Conservation (phyloP, 495 filamentous ascomycete species). For the Chaetomium fimeti region DNA sequence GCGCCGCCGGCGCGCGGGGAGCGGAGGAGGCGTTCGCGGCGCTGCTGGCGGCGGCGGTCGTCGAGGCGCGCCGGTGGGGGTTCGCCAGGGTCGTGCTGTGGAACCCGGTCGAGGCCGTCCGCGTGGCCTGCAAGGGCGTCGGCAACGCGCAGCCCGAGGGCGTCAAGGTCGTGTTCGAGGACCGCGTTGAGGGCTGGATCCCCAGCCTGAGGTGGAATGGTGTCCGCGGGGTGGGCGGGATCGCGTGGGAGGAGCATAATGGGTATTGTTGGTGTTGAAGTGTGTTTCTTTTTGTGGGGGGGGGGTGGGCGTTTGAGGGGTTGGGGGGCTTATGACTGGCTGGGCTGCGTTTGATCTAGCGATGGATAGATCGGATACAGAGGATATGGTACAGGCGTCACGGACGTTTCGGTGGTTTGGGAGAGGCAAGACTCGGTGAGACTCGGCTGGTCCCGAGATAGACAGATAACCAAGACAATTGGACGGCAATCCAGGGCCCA, state of each 20-base stretch:
- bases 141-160: slow-evolving; percentile 42
- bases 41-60: slow-evolving; percentile 42
- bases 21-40: slow-evolving; percentile 45
- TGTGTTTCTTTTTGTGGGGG: slow-evolving; percentile 1
- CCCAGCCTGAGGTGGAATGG: slow-evolving; percentile 51
- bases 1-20: background rate
- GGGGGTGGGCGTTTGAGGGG: background rate
- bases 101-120: slow-evolving; percentile 43
- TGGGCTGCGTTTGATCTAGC: background rate
- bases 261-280: slow-evolving; percentile 88
- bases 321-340: background rate
- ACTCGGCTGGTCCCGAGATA: too few relatives aligned
- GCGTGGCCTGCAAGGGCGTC: slow-evolving; percentile 34
- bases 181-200: slow-evolving; percentile 45
- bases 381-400: too few relatives aligned
- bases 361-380: too few relatives aligned
- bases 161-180: slow-evolving; percentile 41
- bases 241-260: slow-evolving; percentile 82
- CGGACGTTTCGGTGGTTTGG: too few relatives aligned
- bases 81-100: slow-evolving; percentile 44
- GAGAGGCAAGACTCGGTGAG: too few relatives aligned
- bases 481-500: too few relatives aligned
- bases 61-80: slow-evolving; percentile 44
- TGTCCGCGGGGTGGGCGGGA: slow-evolving; percentile 41
- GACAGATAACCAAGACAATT: too few relatives aligned